Percentiles rank a stretch among this genome's conserved stretches.
Evolutionary conservation across 2,329 filamentous ascomycete species (phyloP).

Genomic region (Xylariomycetidae sp.): DNA sequence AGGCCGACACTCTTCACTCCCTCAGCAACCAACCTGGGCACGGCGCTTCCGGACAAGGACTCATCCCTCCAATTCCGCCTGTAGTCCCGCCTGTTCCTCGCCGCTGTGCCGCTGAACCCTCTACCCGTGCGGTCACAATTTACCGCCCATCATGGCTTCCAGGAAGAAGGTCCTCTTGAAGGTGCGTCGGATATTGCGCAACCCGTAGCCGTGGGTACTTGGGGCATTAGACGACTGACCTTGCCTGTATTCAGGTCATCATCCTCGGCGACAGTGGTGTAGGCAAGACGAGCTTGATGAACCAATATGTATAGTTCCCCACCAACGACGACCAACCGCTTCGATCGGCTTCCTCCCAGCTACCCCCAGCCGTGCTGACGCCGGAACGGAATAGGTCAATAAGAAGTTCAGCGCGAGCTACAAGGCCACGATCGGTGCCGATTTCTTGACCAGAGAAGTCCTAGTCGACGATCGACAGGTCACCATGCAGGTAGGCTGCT

Average conservation of each 20-base stretch:
- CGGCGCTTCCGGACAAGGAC: no score
- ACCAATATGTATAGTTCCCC: conserved; percentile 88
- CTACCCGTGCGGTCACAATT: no score
- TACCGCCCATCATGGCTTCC: conserved; percentile 56
- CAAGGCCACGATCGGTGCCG: conserved; percentile 98
- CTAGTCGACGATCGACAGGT: conserved; percentile 94
- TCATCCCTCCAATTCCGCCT: no score
- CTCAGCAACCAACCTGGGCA: no score
- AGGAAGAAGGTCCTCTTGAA: conserved; percentile 89
- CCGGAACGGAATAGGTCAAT: conserved; percentile 66
- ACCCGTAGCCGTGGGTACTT: no score
- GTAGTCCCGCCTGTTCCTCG: no score
- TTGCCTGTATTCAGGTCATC: conserved; percentile 65
- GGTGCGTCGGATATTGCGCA: conserved; percentile 45
- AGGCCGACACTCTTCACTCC: no score
- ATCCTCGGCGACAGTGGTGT: conserved; percentile 98
- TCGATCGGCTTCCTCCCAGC: neutral
- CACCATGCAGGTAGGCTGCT: conserved; percentile 78
- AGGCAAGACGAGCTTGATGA: conserved; percentile 99
- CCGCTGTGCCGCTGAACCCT: no score
- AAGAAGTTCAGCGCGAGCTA: conserved; percentile 99
- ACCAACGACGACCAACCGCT: conserved; percentile 1
- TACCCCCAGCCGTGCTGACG: conserved; percentile 4
- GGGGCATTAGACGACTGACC: no score
- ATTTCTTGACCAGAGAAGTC: conserved; percentile 97